Conservation (phyloP, 1,139 yeast genomes). For the Casaregolazyma lundiana region DNA sequence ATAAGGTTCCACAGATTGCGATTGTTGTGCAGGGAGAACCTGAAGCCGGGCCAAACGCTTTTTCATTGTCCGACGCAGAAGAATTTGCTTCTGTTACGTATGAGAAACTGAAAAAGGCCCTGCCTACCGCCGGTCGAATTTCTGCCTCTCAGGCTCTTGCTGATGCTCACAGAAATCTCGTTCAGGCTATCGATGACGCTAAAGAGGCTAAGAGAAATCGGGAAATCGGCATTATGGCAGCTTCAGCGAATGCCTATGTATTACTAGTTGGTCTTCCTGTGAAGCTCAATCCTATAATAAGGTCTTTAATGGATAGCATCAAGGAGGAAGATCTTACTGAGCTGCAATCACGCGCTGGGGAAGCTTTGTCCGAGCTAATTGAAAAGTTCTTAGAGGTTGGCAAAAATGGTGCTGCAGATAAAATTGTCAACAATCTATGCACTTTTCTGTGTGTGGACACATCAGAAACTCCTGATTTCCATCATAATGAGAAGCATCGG, state of each 20-base stretch:
- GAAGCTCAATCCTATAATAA: slow-evolving; percentile 82
- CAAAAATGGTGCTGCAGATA: slow-evolving; percentile 75
- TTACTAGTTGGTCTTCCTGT: slow-evolving; percentile 59
- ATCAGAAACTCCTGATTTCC: slow-evolving; percentile 90
- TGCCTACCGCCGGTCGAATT: slow-evolving; percentile 72
- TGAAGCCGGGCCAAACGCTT: slow-evolving; percentile 94
- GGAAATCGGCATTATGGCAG: slow-evolving; percentile 61
- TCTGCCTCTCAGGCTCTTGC: slow-evolving; percentile 69
- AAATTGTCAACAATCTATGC: slow-evolving; percentile 83
- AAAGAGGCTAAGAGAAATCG: slow-evolving; percentile 50
- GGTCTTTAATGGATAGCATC: slow-evolving; percentile 89
- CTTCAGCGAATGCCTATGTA: slow-evolving; percentile 62
- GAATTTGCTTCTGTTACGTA: slow-evolving; percentile 62
- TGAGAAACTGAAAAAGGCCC: slow-evolving; percentile 55
- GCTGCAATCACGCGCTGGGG: slow-evolving; percentile 69
- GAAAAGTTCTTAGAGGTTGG: slow-evolving; percentile 50
- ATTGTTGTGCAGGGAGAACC: slow-evolving; percentile 90
- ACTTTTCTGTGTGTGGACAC: slow-evolving; percentile 95
- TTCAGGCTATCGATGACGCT: slow-evolving; percentile 67
- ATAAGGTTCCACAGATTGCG: slow-evolving; percentile 77
- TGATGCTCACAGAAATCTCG: slow-evolving; percentile 69
- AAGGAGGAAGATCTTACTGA: slow-evolving; percentile 66
- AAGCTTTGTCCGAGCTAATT: slow-evolving; percentile 62
- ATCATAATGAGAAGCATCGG: slow-evolving; percentile 54
- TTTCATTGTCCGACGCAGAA: slow-evolving; percentile 73